Base-by-base conservation (phyloP, 2,329 filamentous ascomycete genomes). In the Pyricularia sp. region DNA sequence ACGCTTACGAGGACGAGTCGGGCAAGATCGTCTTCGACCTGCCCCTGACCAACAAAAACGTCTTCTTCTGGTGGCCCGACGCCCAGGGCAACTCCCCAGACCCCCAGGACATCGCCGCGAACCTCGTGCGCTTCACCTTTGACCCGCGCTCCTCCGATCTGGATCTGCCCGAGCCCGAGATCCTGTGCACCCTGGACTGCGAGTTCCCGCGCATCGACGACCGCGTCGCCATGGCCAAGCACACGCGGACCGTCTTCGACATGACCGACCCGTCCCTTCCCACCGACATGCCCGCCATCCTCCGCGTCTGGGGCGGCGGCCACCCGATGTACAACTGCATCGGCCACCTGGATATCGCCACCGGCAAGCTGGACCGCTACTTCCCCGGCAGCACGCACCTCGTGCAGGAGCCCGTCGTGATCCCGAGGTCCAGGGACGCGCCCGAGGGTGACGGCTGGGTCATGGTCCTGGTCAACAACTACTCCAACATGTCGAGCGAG, bases 391-490 rank as follows among this genome's bases (percentile, higher is more conserved):
- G 26, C 0, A 73, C 66, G 35, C 73, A 72, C 35, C 72, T 75
- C 4, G 75, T 78, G 31, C 77, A 79, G 68, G 78, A 80, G 64
- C 78, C 78, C 0, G 72, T 77, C 0, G 80, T 80, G 40, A 73
- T 80, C 8, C 77, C 78, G 0, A 70, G 74, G 13, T 66, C 69
- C 0, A 69, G 70, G 1, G 71, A 72, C 28, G 73, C 69, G 0
- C 66, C 65, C 2, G 78, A 80, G 65, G 77, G 76, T 1, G 77
- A 79, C 59, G 78, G 78, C 0, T 79, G 75, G 68, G 72, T 70
- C 68, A 72, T 79, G n/a, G 75, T 73, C n/a, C 65, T 73, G 65
- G 68, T 73, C 22, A 70, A 74, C 53, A 68, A 69, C 64, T 68
- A 67, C 63, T 62, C 65, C 55, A 66, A 62, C n/a, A 66, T 68